Evolutionary conservation across 345 rosid genomes (phyloP).

Genomic region (Gossypioides kirkii): DNA sequence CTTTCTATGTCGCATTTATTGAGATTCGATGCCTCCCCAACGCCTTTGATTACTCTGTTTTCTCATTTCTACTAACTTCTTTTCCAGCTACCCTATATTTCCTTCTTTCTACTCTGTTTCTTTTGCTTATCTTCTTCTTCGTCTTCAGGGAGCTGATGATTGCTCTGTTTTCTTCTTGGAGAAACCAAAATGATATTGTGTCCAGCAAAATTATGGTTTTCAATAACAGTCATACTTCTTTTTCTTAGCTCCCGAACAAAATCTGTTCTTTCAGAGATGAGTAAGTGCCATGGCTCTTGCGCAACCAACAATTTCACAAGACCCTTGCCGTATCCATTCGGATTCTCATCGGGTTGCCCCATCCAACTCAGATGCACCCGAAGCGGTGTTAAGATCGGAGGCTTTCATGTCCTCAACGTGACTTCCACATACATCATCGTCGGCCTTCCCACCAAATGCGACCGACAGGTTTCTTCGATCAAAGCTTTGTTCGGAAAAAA

Average conservation of each 20-base stretch:
- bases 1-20: conserved; percentile 6
- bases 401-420: conserved; percentile 44
- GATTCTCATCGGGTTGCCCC: conserved; percentile 51
- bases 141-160: conserved; percentile 13
- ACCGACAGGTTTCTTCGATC: conserved; percentile 28
- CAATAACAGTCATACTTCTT: not conserved
- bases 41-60: not conserved
- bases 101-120: not conserved
- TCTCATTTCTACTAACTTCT: not conserved
- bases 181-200: conserved; percentile 21
- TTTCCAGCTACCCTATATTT: no score
- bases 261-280: conserved; percentile 10
- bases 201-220: conserved; percentile 7
- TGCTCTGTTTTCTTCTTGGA: conserved; percentile 6
- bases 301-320: conserved; percentile 20
- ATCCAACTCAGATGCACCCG: conserved; percentile 39
- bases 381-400: conserved; percentile 30
- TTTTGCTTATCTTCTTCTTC: no score
- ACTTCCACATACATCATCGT: conserved; percentile 38
- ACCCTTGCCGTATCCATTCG: conserved; percentile 57
- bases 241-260: not conserved
- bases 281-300: conserved; percentile 29
- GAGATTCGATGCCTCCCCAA: not conserved
- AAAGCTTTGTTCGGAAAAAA: conserved; percentile 31
- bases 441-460: conserved; percentile 39